Evolutionary conservation across 257 asterid species (phyloP).

Genomic region (Solanum ahanhuiri): DNA sequence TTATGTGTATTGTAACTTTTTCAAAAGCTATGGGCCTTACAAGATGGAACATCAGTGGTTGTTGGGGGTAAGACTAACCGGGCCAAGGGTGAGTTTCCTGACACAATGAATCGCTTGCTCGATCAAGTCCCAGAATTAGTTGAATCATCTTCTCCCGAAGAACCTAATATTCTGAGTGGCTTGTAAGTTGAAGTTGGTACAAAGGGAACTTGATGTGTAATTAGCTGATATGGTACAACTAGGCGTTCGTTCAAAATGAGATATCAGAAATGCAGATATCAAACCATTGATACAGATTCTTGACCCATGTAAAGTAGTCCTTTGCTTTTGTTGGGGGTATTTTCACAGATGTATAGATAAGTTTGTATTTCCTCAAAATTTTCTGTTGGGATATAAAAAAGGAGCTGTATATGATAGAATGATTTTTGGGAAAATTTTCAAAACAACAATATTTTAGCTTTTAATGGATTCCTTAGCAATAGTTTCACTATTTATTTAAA

Average conservation of each 20-base stretch:
- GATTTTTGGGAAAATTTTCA: too few species aligned
- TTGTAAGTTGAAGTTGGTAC: not conserved
- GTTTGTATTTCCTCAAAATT: not conserved
- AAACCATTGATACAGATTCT: not conserved
- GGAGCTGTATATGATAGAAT: not conserved
- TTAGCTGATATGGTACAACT: not conserved
- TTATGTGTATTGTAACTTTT: not conserved
- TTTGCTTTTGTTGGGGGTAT: not conserved
- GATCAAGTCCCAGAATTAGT: constrained; percentile 89
- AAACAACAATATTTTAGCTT: too few species aligned
- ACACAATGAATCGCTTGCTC: constrained; percentile 62
- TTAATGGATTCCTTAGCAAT: too few species aligned
- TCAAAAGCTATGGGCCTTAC: constrained; percentile 82
- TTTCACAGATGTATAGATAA: not conserved
- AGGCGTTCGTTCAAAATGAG: not conserved
- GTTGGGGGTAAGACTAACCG: constrained; percentile 93
- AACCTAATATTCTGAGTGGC: not conserved
- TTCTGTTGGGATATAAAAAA: not conserved
- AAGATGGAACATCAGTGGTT: constrained; percentile 83
- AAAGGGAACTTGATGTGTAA: not conserved
- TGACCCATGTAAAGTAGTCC: not conserved
- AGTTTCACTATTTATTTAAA: too few species aligned
- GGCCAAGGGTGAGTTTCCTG: constrained; percentile 82
- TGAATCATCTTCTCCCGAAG: constrained; percentile 33
- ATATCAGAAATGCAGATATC: not conserved